Evolutionary conservation across 1,139 yeast species (phyloP).

Genomic region (Magnusiomyces ingens): DNA sequence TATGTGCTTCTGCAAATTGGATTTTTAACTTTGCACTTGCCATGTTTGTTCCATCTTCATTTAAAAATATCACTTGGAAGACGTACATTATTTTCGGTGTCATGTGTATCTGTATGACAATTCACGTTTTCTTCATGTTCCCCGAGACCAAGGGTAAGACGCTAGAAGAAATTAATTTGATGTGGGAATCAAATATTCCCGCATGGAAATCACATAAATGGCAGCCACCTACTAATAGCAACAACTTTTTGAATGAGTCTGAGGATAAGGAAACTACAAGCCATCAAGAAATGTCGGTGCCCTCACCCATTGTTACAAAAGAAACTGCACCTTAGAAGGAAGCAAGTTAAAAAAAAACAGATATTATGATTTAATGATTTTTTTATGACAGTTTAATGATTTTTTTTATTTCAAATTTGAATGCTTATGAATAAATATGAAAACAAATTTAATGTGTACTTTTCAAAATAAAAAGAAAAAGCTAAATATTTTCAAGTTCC

Average conservation of each 20-base stretch:
- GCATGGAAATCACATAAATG: slow-evolving; percentile 48
- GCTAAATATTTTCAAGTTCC: too few species aligned
- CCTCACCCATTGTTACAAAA: not conserved
- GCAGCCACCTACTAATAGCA: slow-evolving; percentile 17
- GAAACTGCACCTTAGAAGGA: not conserved
- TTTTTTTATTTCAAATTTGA: too few species aligned
- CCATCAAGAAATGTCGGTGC: not conserved
- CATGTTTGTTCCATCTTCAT: slow-evolving; percentile 48
- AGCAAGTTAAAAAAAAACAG: not conserved
- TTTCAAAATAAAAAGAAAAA: too few species aligned
- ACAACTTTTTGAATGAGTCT: not conserved
- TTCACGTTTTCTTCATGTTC: slow-evolving; percentile 54
- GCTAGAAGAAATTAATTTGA: slow-evolving; percentile 58
- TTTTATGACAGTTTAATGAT: too few species aligned
- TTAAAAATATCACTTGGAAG: slow-evolving; percentile 47
- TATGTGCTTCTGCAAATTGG: slow-evolving; percentile 57
- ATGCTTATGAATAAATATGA: too few species aligned
- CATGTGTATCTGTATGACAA: slow-evolving; percentile 48
- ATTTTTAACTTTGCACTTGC: slow-evolving; percentile 53
- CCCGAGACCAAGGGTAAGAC: slow-evolving; percentile 61
- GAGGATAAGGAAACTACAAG: not conserved
- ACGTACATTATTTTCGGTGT: slow-evolving; percentile 59
- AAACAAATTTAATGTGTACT: too few species aligned
- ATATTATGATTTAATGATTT: not conserved
- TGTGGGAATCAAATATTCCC: slow-evolving; percentile 49